Conservation (phyloP, 148 eudicot genomes). For the Rhododendron mucronatum region DNA sequence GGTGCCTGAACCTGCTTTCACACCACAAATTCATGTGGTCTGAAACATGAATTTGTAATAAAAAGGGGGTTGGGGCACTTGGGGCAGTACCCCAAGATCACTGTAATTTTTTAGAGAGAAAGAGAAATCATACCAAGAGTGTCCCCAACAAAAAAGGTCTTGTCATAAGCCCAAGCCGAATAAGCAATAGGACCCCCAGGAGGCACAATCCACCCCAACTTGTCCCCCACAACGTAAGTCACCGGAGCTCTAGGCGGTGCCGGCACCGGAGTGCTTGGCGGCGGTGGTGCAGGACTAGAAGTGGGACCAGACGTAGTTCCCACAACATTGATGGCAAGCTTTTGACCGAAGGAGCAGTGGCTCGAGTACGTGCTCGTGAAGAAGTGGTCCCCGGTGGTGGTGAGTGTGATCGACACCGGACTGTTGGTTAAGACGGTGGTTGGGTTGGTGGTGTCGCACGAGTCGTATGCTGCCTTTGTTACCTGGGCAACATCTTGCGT, state of each 20-base stretch:
- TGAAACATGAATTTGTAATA: too few relatives aligned
- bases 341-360: conserved; percentile 34
- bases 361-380: conserved; percentile 28
- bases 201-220: conserved; percentile 24
- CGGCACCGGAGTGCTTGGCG: neutral
- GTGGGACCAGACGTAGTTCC: neutral
- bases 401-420: conserved; percentile 31
- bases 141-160: conserved; percentile 23
- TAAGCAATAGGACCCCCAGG: conserved; percentile 18
- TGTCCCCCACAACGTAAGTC: conserved; percentile 19
- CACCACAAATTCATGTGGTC: too few relatives aligned
- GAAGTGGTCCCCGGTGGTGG: conserved; percentile 24
- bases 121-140: neutral
- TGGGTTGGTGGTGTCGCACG: conserved; percentile 18
- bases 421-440: conserved; percentile 5
- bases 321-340: conserved; percentile 13
- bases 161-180: conserved; percentile 18
- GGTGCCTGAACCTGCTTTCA: too few relatives aligned
- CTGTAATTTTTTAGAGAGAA: neutral
- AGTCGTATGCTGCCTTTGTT: conserved; percentile 14
- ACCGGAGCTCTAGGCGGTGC: neutral
- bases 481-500: conserved; percentile 20
- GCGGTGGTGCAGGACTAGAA: neutral
- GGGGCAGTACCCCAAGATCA: too few relatives aligned
- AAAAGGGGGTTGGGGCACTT: too few relatives aligned